phyloP scores from a whole-genome alignment of 2,329 filamentous ascomycete genomes.

The Xylariales sp. region DNA sequence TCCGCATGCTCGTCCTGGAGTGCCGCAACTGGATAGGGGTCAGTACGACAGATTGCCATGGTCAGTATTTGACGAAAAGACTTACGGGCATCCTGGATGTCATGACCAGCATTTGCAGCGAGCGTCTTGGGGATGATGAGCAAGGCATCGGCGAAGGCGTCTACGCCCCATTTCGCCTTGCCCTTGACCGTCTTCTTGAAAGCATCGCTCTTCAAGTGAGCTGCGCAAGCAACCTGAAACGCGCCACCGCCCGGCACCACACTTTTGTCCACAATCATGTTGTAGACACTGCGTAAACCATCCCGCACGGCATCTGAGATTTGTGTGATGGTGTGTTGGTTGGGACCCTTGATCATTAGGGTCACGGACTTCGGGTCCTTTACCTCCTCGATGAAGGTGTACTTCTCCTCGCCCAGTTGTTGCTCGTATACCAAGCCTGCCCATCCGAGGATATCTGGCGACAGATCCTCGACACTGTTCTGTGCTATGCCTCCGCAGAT shows the following conservation, averaged over 20 bases:
- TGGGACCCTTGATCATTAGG: slow-evolving; percentile 95
- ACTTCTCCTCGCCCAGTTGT: slow-evolving; percentile 96
- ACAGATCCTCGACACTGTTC: slow-evolving; percentile 93
- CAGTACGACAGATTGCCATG: slow-evolving; percentile 94
- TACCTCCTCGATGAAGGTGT: slow-evolving; percentile 96
- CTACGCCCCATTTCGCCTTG: slow-evolving; percentile 94
- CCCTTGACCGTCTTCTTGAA: slow-evolving; percentile 92
- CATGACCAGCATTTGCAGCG: slow-evolving; percentile 91
- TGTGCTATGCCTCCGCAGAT: slow-evolving; percentile 87
- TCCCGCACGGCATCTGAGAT: slow-evolving; percentile 95
- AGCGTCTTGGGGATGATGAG: slow-evolving; percentile 96
- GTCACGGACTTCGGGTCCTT: slow-evolving; percentile 99
- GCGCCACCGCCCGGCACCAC: slow-evolving; percentile 93
- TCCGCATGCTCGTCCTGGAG: slow-evolving; percentile 83
- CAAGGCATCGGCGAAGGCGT: slow-evolving; percentile 90
- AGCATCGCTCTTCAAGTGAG: slow-evolving; percentile 78
- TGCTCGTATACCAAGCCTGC: slow-evolving; percentile 96
- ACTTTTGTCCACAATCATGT: slow-evolving; percentile 97
- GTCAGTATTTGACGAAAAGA: slow-evolving; percentile 90
- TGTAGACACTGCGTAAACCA: slow-evolving; percentile 93
- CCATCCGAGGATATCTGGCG: slow-evolving; percentile 87
- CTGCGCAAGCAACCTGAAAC: slow-evolving; percentile 90
- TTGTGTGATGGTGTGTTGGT: slow-evolving; percentile 92
- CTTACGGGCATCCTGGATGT: slow-evolving; percentile 91
- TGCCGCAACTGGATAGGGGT: slow-evolving; percentile 72